Conservation (phyloP, 2,329 filamentous ascomycete species). For the Trichoderma guizhouense region DNA sequence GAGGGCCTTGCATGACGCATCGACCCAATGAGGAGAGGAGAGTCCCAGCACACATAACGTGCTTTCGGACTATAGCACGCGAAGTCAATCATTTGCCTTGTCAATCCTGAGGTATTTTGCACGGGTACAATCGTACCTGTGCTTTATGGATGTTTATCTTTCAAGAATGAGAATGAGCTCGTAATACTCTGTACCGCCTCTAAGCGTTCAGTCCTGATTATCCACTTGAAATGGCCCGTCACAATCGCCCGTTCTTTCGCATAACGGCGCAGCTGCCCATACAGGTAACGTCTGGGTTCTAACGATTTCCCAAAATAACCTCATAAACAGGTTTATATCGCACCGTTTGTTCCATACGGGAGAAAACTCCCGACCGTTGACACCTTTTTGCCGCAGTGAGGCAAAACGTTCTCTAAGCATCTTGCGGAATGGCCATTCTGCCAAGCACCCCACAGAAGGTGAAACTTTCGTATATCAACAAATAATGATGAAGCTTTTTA, state of each 20-base stretch:
- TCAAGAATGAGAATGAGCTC: not conserved
- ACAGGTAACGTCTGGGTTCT: not conserved
- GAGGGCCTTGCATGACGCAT: not conserved
- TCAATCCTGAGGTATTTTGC: not conserved
- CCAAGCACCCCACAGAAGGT: not conserved
- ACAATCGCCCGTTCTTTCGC: not conserved
- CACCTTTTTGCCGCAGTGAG: not conserved
- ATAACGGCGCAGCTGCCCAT: not conserved
- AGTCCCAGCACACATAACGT: not conserved
- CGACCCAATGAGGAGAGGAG: not conserved
- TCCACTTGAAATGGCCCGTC: not conserved
- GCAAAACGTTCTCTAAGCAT: not conserved
- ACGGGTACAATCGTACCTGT: not conserved
- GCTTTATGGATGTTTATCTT: not conserved
- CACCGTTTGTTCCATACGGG: not conserved
- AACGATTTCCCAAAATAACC: not conserved
- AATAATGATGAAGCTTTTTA: not conserved
- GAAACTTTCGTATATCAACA: conserved; percentile 2
- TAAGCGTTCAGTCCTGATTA: not conserved
- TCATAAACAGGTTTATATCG: not conserved
- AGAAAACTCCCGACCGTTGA: not conserved
- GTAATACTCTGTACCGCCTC: not conserved
- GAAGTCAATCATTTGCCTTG: not conserved
- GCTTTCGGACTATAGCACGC: not conserved
- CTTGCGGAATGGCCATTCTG: not conserved